Evolutionary conservation across 352 stramenopile genomes (phyloP), one percentile per base, ranked within the genome.

Genomic region (Phytophthora multivora): DNA sequence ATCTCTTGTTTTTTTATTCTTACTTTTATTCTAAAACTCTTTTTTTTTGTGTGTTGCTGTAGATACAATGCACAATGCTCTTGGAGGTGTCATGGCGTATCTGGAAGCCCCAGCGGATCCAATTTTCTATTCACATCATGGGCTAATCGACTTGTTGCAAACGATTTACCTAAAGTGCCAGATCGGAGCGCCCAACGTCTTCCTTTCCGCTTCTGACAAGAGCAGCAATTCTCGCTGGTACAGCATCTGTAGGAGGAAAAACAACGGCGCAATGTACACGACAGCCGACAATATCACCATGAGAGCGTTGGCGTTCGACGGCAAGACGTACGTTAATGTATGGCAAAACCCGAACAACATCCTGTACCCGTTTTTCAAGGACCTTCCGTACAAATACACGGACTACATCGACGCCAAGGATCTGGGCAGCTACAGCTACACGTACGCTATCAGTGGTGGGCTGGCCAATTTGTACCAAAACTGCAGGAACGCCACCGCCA

Each of bases 281-380:
- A 36, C 41, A 3, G 59, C 30, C 1, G 66, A 79, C 48, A 59
- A 61, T 5, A 59, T 84, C 26, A 73, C 59, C 0, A 84, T 81
- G 63, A 45, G 55, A 7, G 48, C 28, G 0, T 41, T 40, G 0
- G 66, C 43, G 3, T 62, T 48, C n/a, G 47, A 63, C 15, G 57
- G 50, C 0, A 69, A 52, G 16, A 63, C 59, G n/a, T 72, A 59
- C 36, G 69, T 77, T 0, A 64, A 79, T 16, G 75, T 88, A 16
- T 69, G 67, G 45, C 69, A 62, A 25, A 59, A 65, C 31, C 56
- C 69, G 0, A 71, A 75, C 26, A 80, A 78, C 39, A 71, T 71
- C 5, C 49, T 89, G 12, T 87, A 87, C 45, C 70, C 57, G 26
- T 91, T 83, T 69, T 91, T 91, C 57, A 86, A 89, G 33, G 73